Evolutionary conservation across 495 filamentous ascomycete species (phyloP).

Genomic region (Aspergillus hancockii): DNA sequence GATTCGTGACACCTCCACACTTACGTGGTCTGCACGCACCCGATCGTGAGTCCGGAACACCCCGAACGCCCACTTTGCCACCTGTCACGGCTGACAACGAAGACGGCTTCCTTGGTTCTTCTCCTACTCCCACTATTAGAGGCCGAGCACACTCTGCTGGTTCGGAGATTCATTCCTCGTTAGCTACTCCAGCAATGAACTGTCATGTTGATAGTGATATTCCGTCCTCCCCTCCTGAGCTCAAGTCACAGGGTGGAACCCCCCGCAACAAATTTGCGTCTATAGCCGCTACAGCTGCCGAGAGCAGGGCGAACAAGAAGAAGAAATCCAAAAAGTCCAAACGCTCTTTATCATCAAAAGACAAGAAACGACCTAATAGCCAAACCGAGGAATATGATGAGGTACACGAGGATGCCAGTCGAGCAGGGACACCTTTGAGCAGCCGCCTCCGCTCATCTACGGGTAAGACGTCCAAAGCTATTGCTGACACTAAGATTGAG

Average conservation of each 20-base stretch:
- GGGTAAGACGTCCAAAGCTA: slow-evolving; percentile 17
- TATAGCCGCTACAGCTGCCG: slow-evolving; percentile 3
- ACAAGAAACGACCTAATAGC: slow-evolving; percentile 6
- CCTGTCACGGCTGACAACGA: slow-evolving; percentile 40
- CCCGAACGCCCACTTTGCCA: slow-evolving; percentile 52
- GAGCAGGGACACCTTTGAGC: slow-evolving; percentile 24
- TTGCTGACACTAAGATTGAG: slow-evolving; percentile 7
- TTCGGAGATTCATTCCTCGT: slow-evolving; percentile 18
- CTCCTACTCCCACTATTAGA: slow-evolving; percentile 69
- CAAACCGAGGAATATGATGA: background rate
- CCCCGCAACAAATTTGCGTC: slow-evolving; percentile 14
- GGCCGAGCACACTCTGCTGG: slow-evolving; percentile 30
- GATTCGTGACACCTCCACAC: slow-evolving; percentile 41
- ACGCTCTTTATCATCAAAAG: slow-evolving; percentile 5
- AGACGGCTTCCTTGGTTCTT: slow-evolving; percentile 74
- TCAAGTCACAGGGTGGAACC: slow-evolving; percentile 30
- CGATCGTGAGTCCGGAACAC: slow-evolving; percentile 29
- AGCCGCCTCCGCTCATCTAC: slow-evolving; percentile 35
- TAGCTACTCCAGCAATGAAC: slow-evolving; percentile 19
- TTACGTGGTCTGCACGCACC: slow-evolving; percentile 27
- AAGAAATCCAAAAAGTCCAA: slow-evolving; percentile 19
- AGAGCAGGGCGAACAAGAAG: slow-evolving; percentile 15
- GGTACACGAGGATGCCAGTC: slow-evolving; percentile 12
- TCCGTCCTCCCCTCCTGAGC: slow-evolving; percentile 44
- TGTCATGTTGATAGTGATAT: slow-evolving; percentile 27